Evolutionary conservation across 371 early-diverging fungal species (phyloP), one percentile per base, ranked within the genome.

Genomic region (Mortierella sp.): DNA sequence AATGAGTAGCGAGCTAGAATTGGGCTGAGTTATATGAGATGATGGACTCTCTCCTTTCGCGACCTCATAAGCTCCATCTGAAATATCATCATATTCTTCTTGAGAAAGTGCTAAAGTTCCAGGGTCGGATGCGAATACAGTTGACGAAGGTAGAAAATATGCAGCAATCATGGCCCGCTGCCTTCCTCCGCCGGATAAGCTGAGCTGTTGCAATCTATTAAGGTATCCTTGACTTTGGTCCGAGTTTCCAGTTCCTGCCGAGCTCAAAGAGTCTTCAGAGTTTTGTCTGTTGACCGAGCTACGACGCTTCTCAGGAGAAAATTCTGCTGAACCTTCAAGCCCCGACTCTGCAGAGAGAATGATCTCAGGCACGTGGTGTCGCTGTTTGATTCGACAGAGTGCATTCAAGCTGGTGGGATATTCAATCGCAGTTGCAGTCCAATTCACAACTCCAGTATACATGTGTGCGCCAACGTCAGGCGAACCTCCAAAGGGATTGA

Each of bases 401-500:
- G 90, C 87, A 45, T 64, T 81, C 51, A 81, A 63, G 40, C 76
- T 71, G 3, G 76, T 81, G 0, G 83, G 83, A 45, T 72, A 81
- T 37, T 81, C 83, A 45, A 81, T 81, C 3, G 83, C 76, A 8
- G 76, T 75, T 9, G 83, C 83, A 37, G 83, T 73, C 83, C 83
- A 81, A 57, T 81, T 81, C 18, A 81, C 73, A 24, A 76, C 73
- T 22, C 84, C 83, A 18, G 76, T 70, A 45, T 81, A 81, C 70
- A 86, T 73, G 80, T 93, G 93, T 2, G 91, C 90, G 0, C 83
- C 83, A n/a, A 90, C 89, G 62, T 91, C 90, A 12, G 92, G 87
- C 30, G 87, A 86, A 0, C 92, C 92, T 58, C 92, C 93, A 66
- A 90, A 90, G 11, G 93, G 92, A 68, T 93, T 93, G 61, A 93